These are phyloP conservation scores for Lycium barbarum DNA, from an alignment of 257 asterid species.

Conservation along the genomic window DNA sequence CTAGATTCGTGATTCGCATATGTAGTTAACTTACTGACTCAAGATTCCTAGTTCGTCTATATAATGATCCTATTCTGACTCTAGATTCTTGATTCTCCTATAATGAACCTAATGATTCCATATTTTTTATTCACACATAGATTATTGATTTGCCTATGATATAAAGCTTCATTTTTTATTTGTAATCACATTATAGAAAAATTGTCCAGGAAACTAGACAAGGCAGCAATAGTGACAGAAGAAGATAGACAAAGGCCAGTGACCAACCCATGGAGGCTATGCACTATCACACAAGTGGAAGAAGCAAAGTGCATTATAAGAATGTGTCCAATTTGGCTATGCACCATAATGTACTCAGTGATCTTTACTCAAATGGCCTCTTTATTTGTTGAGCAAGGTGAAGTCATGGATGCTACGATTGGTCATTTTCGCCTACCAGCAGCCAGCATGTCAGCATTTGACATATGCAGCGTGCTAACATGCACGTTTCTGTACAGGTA, in stretches of 20 bases:
- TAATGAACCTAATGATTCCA: neutral
- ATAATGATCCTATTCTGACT: neutral
- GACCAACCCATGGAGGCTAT: slow-evolving; percentile 60
- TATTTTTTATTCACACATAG: neutral
- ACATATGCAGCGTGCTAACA: slow-evolving; percentile 68
- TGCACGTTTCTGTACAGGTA: slow-evolving; percentile 62
- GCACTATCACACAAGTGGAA: slow-evolving; percentile 82
- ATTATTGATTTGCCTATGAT: neutral
- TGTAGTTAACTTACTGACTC: neutral
- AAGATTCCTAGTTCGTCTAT: neutral
- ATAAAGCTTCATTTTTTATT: neutral
- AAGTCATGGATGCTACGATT: slow-evolving; percentile 52
- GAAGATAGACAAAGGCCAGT: slow-evolving; percentile 41
- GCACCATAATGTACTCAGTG: slow-evolving; percentile 80
- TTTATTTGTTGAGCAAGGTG: slow-evolving; percentile 81
- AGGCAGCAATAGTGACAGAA: slow-evolving; percentile 58
- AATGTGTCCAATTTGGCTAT: slow-evolving; percentile 77
- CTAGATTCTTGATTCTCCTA: neutral
- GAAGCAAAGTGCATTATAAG: slow-evolving; percentile 79
- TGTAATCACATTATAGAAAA: slow-evolving; percentile 1
- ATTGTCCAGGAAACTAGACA: slow-evolving; percentile 59
- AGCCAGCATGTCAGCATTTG: slow-evolving; percentile 85
- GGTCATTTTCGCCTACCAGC: slow-evolving; percentile 70
- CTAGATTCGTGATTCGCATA: neutral
- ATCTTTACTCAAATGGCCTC: slow-evolving; percentile 90